Conservation (phyloP, 805 yeast species). For the Candida railenensis region DNA sequence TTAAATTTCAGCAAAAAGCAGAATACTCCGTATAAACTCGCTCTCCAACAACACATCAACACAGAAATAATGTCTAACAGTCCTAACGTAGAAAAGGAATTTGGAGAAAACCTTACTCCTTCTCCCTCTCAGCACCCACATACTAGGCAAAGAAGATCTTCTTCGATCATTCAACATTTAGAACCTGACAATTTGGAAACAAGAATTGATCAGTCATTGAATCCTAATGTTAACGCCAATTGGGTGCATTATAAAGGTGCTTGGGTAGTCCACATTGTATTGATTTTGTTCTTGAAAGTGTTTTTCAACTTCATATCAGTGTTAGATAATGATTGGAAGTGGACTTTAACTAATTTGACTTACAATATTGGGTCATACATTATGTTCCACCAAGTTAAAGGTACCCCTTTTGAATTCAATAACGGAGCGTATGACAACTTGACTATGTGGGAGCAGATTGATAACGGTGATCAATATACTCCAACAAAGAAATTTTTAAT, state of each 20-base stretch:
- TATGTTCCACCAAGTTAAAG: slow-evolving; percentile 96
- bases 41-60: neutral
- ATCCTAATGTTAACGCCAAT: slow-evolving; percentile 88
- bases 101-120: slow-evolving; percentile 17
- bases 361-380: slow-evolving; percentile 89
- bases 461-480: slow-evolving; percentile 94
- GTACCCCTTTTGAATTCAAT: slow-evolving; percentile 96
- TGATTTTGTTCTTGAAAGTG: slow-evolving; percentile 70
- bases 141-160: slow-evolving; percentile 64
- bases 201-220: slow-evolving; percentile 83
- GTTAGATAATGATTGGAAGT: slow-evolving; percentile 77
- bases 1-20: neutral
- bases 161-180: slow-evolving; percentile 85
- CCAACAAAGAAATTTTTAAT: slow-evolving; percentile 92
- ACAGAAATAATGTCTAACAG: neutral
- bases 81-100: slow-evolving; percentile 2
- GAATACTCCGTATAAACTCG: neutral
- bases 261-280: slow-evolving; percentile 88
- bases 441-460: slow-evolving; percentile 98
- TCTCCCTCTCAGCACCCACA: slow-evolving; percentile 26
- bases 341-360: slow-evolving; percentile 92
- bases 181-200: slow-evolving; percentile 92
- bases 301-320: slow-evolving; percentile 79
- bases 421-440: slow-evolving; percentile 93
- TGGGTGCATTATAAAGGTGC: slow-evolving; percentile 98